phyloP scores from a whole-genome alignment of 1,284 basidiomycete genomes.

The Megacollybia platyphylla region DNA sequence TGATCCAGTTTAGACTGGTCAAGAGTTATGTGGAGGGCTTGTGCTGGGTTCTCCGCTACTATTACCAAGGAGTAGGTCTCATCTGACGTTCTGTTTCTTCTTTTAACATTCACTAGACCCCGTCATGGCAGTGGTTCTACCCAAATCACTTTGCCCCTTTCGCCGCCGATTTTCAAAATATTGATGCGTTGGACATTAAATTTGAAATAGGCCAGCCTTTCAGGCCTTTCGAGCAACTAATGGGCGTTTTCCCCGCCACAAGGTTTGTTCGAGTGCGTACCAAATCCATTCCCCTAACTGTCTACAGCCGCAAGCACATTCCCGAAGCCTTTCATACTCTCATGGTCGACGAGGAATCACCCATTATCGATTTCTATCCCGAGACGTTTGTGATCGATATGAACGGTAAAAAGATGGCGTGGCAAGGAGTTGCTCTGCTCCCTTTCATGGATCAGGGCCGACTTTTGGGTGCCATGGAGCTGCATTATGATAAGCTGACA shows the following conservation, averaged over 20 bases:
- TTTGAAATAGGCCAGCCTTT: constrained; percentile 81
- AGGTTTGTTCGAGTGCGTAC: constrained; percentile 33
- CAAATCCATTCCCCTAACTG: constrained; percentile 7
- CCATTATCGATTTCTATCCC: constrained; percentile 97
- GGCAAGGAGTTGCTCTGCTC: constrained; percentile 95
- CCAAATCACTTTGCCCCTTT: constrained; percentile 99
- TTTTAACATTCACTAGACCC: constrained; percentile 39
- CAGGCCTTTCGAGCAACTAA: constrained; percentile 94
- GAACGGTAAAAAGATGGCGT: constrained; percentile 99
- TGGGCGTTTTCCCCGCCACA: constrained; percentile 95
- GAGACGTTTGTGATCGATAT: constrained; percentile 92
- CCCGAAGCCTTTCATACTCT: constrained; percentile 78
- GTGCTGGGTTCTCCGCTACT: constrained; percentile 94
- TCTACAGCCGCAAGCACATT: constrained; percentile 71
- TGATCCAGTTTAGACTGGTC: constrained; percentile 49
- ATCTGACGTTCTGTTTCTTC: constrained; percentile 2
- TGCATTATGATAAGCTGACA: constrained; percentile 59
- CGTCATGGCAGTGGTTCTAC: constrained; percentile 99
- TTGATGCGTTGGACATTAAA: constrained; percentile 69
- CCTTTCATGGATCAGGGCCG: constrained; percentile 92
- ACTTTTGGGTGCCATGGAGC: constrained; percentile 73
- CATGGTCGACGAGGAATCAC: constrained; percentile 83
- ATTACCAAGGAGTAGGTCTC: constrained; percentile 86
- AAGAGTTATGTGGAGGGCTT: constrained; percentile 87
- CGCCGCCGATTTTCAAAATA: constrained; percentile 85